Base-by-base conservation (phyloP, 1,139 yeast species). In the Scheffersomyces illinoinensis region DNA sequence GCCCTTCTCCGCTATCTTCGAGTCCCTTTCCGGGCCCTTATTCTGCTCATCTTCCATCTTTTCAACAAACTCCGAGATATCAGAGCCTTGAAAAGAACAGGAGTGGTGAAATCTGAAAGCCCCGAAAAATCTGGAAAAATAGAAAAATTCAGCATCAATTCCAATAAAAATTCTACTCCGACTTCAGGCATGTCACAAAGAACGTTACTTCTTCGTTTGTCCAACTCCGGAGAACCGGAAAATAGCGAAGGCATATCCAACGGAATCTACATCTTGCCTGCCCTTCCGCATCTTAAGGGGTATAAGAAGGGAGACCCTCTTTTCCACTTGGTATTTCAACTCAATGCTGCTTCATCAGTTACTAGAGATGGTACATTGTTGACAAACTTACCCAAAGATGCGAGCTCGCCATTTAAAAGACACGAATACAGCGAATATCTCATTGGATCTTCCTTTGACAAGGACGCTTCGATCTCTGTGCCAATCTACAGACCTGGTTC, bases 401-500 rank as follows among this genome's bases (percentile, higher is more conserved):
- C 66, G 14, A 67, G 69, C 4, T 71, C 72, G 4, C 74, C 70
- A 20, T 93, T 90, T 68, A 81, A 84, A 24, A 82, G 98, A 62
- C 69, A 79, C 55, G 77, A 74, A 57, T 90, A 85, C 71, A 78
- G 81, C 62, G 77, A 83, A 56, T 72, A 73, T 57, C 79, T 84
- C 54, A 74, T 86, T 33, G 76, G 75, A 19, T 73, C 82, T 33
- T 78, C 85, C 3, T 85, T 90, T 74, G 84, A 84, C 69, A 69
- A 82, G 69, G 96, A 92, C 71, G 79, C 85, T 56, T 72, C 78
- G 50, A 75, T 93, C 24, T 86, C 85, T 58, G 77, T 95, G 55
- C 80, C 84, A 10, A 84, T 95, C 59, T 85, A 74, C 67, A 75
- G 71, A n/a, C 92, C 98, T 1, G 99, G 98, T 8, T 83, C 96